Evolutionary conservation across 306 rosid genomes (phyloP).

Genomic region (Quercus dentata): DNA sequence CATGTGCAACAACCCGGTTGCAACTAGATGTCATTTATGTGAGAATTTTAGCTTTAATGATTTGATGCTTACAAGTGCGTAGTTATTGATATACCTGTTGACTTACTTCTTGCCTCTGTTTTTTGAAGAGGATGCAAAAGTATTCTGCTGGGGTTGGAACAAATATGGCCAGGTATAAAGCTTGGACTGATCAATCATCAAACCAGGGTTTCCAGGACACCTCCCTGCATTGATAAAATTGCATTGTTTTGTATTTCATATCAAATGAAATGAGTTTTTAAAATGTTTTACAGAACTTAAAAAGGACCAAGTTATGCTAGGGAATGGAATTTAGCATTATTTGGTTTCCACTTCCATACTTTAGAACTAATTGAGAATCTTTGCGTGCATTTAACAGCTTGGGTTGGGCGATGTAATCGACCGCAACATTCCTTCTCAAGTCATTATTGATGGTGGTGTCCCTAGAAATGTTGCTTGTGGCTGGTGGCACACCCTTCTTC

Average conservation of each 20-base stretch:
- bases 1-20: neutral
- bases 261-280: neutral
- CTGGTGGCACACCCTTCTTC: conserved; percentile 98
- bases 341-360: neutral
- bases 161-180: conserved; percentile 91
- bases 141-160: conserved; percentile 99
- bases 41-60: neutral
- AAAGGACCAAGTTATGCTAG: neutral
- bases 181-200: neutral
- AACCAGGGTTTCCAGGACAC: neutral
- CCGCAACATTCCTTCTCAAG: conserved; percentile 83
- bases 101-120: conserved; percentile 15
- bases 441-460: conserved; percentile 51
- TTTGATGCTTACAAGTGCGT: neutral
- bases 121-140: conserved; percentile 66
- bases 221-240: neutral
- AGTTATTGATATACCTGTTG: neutral
- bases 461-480: conserved; percentile 82
- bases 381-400: conserved; percentile 52
- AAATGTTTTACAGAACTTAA: neutral
- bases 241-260: neutral
- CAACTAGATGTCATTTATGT: neutral
- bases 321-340: neutral
- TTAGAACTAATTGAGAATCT: neutral
- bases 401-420: conserved; percentile 95